Evolutionary conservation across 345 rosid genomes (phyloP), one percentile per base, ranked within the genome.

Genomic region (Eucalyptus cladocalyx): DNA sequence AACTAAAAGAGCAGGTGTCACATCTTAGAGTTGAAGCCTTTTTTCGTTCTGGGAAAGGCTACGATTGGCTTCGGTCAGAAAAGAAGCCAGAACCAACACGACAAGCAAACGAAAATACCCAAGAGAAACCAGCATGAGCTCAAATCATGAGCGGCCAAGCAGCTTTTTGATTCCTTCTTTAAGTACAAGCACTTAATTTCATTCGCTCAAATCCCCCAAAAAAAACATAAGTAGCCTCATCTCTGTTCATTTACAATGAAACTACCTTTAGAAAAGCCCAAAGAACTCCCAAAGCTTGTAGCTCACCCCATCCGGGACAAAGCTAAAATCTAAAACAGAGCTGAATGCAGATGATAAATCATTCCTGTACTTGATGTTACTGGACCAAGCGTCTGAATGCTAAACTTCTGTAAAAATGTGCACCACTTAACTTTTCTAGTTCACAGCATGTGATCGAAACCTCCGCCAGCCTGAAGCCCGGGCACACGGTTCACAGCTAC

Each of bases 381-480:
- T 40, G 43, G 45, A 51, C 42, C 45, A 32, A 86, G 24, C 34
- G 62, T 42, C 28, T 24, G 87, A 48, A 24, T 8, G 51, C 28
- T 18, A 69, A 69, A 87, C 86, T 40, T 76, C 47, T 40, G 83
- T 76, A 37, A 40, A 76, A 21, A 37, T 76, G 30, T 76, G 83
- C 83, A 45, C 40, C 56, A 37, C 28, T 60, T 60, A 7, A 72
- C 54, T 60, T 43, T 37, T 92, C 89, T 94, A 92, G 92, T 97
- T 89, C 94, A 93, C 90, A 97, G 91, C 98, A 95, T 96, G 92
- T 96, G 99, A 65, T 96, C 99, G 53, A 97, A 98, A 86, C 97
- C 98, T 24, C 91, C 95, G 14, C 98, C 98, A 62, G 94, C 93
- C 89, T 94, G 97, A 89, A 96, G 95, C 28, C 94, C 89, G 1